phyloP scores from a whole-genome alignment of 257 asterid species.

The Handroanthus guayacan region DNA sequence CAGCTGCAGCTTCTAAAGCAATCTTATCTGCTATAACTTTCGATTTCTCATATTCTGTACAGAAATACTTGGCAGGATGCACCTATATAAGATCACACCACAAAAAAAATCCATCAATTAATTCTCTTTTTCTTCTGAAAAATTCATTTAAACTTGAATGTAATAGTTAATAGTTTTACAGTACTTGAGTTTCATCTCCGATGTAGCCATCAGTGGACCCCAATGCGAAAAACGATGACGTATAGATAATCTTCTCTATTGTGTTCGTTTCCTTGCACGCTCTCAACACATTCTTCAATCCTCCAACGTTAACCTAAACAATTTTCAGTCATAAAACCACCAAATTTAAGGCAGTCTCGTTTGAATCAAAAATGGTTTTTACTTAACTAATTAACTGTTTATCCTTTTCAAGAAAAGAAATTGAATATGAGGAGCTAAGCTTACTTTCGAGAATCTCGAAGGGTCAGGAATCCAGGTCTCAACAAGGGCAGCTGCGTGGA shows the following conservation, averaged over 20 bases:
- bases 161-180: neutral
- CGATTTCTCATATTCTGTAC: constrained; percentile 91
- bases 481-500: constrained; percentile 91
- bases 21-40: constrained; percentile 79
- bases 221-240: constrained; percentile 92
- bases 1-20: constrained; percentile 80
- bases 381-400: neutral
- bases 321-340: constrained; percentile 8
- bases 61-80: constrained; percentile 66
- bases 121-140: too few species aligned
- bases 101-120: neutral
- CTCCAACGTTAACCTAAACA: constrained; percentile 86
- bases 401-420: too few species aligned
- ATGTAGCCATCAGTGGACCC: constrained; percentile 85
- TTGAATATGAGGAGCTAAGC: constrained; percentile 8
- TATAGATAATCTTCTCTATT: constrained; percentile 77
- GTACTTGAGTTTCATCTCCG: constrained; percentile 86
- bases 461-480: constrained; percentile 98
- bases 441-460: constrained; percentile 61
- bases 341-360: neutral
- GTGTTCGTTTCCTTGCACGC: constrained; percentile 64
- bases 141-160: constrained; percentile 1
- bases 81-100: constrained; percentile 45
- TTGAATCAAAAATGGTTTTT: neutral
- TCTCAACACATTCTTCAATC: constrained; percentile 79